Evolutionary conservation across 2,329 filamentous ascomycete species (phyloP).

Genomic region (Aspergillus pseudonomiae): DNA sequence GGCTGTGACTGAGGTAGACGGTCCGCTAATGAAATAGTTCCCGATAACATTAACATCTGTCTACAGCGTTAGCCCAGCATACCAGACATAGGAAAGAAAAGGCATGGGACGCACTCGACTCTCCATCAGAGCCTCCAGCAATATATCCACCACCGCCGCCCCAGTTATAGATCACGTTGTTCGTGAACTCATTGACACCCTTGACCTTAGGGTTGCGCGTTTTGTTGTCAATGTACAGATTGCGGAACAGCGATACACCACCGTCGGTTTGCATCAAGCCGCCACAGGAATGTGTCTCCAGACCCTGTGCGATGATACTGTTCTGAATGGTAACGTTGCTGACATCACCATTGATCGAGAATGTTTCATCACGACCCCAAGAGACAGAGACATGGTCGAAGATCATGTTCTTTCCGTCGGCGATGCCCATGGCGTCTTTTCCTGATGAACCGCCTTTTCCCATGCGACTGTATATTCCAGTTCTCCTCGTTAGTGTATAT

Average conservation of each 20-base stretch:
- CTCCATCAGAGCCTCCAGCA: constrained; percentile 53
- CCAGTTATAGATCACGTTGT: constrained; percentile 60
- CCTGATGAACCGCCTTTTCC: constrained; percentile 53
- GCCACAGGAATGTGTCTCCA: constrained; percentile 58
- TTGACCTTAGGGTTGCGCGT: constrained; percentile 62
- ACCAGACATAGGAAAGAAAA: neutral
- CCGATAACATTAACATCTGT: constrained; percentile 55
- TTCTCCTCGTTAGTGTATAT: neutral
- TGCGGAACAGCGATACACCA: constrained; percentile 51
- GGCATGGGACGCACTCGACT: constrained; percentile 35
- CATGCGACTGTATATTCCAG: constrained; percentile 16
- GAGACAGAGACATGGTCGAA: constrained; percentile 59
- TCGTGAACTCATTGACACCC: constrained; percentile 57
- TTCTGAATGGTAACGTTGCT: constrained; percentile 57
- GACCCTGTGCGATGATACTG: constrained; percentile 57
- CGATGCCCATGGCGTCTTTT: constrained; percentile 59
- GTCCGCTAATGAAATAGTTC: constrained; percentile 62
- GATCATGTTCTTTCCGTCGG: constrained; percentile 57
- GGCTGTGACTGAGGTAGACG: constrained; percentile 52
- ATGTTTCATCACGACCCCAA: constrained; percentile 61
- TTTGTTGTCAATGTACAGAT: constrained; percentile 61
- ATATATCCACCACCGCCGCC: constrained; percentile 57
- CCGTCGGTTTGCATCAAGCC: constrained; percentile 44
- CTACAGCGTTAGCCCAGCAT: neutral
- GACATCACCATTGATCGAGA: constrained; percentile 53